Percentiles rank a stretch among this genome's conserved stretches.
Evolutionary conservation across 345 rosid genomes (phyloP).

Genomic region (Laguncularia racemosa): DNA sequence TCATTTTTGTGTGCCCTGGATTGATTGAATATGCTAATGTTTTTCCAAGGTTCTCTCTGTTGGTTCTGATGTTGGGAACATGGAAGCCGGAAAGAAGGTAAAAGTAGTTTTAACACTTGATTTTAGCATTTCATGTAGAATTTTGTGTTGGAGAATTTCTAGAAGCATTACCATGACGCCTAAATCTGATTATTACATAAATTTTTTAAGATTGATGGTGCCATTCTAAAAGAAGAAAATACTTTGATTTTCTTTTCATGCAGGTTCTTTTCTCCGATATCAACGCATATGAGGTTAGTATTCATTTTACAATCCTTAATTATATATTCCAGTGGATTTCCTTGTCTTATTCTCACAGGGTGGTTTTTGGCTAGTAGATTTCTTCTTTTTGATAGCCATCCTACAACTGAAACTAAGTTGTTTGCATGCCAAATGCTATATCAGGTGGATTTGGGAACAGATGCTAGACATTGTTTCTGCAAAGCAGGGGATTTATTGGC

Average conservation of each 20-base stretch:
- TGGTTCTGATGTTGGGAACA: constrained; percentile 60
- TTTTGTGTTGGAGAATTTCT: too few species aligned
- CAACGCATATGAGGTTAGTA: constrained; percentile 69
- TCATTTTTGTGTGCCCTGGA: too few species aligned
- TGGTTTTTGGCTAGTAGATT: neutral
- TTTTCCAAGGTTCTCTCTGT: constrained; percentile 50
- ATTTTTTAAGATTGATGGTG: neutral
- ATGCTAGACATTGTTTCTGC: constrained; percentile 66
- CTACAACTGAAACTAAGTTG: neutral
- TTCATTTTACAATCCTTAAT: neutral
- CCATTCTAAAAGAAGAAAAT: neutral
- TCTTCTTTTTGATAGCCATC: neutral
- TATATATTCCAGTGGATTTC: neutral
- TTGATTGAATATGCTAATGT: too few species aligned
- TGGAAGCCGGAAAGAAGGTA: constrained; percentile 81
- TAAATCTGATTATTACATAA: too few species aligned
- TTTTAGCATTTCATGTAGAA: too few species aligned
- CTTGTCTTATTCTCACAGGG: neutral
- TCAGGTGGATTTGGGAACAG: constrained; percentile 74
- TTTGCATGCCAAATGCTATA: neutral
- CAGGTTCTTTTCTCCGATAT: constrained; percentile 91
- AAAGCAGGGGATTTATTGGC: constrained; percentile 83
- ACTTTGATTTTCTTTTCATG: neutral
- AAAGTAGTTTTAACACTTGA: neutral
- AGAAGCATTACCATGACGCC: too few species aligned